Evolutionary conservation across 1,284 basidiomycete species (phyloP).

Genomic region (Salmacisia buchloeana): DNA sequence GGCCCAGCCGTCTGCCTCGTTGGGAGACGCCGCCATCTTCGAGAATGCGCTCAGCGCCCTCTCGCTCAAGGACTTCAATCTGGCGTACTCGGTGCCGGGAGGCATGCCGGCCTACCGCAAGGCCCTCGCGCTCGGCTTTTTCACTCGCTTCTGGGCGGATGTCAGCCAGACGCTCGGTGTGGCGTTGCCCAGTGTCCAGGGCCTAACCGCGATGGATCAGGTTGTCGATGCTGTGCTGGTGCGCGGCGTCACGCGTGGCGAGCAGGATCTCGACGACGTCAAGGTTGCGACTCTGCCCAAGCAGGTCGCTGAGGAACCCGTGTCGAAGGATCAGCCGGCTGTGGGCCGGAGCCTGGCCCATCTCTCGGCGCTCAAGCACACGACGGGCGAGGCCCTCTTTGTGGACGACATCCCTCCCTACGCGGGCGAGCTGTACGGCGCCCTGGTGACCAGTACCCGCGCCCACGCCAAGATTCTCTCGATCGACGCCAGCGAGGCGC

Average conservation of each 20-base stretch:
- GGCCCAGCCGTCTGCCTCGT: background rate
- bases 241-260: constrained; percentile 25
- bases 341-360: constrained; percentile 45
- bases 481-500: constrained; percentile 44
- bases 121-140: constrained; percentile 49
- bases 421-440: constrained; percentile 47
- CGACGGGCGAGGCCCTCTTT: constrained; percentile 51
- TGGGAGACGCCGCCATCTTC: constrained; percentile 16
- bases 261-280: constrained; percentile 36
- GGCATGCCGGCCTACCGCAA: constrained; percentile 52
- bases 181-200: background rate
- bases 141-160: constrained; percentile 48
- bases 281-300: background rate
- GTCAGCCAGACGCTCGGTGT: constrained; percentile 24
- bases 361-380: constrained; percentile 50
- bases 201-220: constrained; percentile 25
- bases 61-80: constrained; percentile 40
- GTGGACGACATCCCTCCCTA: constrained; percentile 49
- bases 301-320: constrained; percentile 14
- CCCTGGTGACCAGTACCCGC: constrained; percentile 45
- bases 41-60: constrained; percentile 22
- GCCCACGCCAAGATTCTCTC: constrained; percentile 48
- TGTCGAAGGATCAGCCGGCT: constrained; percentile 16
- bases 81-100: constrained; percentile 49
- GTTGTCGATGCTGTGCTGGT: constrained; percentile 25